A percentile compares a stretch with the other conserved stretches of the same genome.
Evolutionary conservation across 75 land plant species (phyloP).

Genomic region (Sequoia sempervirens): DNA sequence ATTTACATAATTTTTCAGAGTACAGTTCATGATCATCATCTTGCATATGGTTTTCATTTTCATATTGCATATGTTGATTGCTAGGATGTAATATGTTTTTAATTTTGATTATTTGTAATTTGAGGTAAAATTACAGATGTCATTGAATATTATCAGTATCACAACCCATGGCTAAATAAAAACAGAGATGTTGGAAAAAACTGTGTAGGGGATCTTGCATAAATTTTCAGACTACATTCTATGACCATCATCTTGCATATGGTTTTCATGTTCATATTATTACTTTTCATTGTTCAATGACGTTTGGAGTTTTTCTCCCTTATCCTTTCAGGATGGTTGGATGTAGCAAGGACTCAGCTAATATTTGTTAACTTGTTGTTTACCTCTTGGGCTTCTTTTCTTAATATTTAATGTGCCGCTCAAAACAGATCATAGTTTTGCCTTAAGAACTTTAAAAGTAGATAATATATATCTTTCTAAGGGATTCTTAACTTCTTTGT

Average conservation of each 20-base stretch:
- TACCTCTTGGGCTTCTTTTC: neutral
- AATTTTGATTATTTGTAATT: neutral
- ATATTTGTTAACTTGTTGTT: neutral
- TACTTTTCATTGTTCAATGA: neutral
- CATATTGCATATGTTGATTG: neutral
- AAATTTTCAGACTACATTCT: too few species aligned
- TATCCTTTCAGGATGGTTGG: neutral
- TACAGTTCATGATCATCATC: too few species aligned
- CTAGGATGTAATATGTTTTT: neutral
- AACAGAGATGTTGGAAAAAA: too few species aligned
- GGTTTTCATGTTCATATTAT: too few species aligned
- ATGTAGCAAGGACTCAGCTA: neutral
- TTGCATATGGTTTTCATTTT: neutral
- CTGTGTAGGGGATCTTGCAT: too few species aligned
- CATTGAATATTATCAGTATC: neutral
- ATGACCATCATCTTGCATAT: too few species aligned
- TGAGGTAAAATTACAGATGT: neutral
- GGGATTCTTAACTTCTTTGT: neutral
- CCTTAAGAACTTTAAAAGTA: neutral
- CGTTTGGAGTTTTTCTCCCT: neutral
- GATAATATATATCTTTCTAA: neutral
- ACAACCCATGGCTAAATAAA: too few species aligned
- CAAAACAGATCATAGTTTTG: neutral
- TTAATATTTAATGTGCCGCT: neutral
- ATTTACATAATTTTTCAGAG: too few species aligned